These are phyloP conservation scores for Penicillium riverlandense DNA, from an alignment of 495 filamentous ascomycete genomes.

Conservation along the genomic window DNA sequence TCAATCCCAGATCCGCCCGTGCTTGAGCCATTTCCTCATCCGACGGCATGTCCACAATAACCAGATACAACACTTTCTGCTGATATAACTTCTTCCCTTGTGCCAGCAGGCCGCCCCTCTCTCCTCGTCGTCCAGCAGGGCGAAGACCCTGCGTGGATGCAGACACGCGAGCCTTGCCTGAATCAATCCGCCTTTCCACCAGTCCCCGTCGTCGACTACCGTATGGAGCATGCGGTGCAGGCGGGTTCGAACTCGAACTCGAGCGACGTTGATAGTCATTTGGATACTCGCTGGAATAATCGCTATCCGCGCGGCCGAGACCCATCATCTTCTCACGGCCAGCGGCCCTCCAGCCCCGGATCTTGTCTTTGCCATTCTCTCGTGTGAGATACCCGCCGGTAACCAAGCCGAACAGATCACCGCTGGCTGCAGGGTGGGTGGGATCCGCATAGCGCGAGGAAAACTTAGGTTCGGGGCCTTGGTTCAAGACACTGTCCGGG, in stretches of 20 bases:
- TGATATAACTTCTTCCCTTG: not conserved
- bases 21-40: constrained; percentile 34
- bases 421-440: constrained; percentile 39
- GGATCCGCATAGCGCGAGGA: constrained; percentile 48
- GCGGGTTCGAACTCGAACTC: constrained; percentile 1
- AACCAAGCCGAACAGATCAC: constrained; percentile 26
- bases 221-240: constrained; percentile 6
- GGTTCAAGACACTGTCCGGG: constrained; percentile 19
- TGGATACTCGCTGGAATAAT: too few species aligned
- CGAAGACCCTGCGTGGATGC: too few species aligned
- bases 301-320: too few species aligned
- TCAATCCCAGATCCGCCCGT: constrained; percentile 1
- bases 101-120: constrained; percentile 1
- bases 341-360: too few species aligned
- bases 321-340: too few species aligned
- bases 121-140: too few species aligned
- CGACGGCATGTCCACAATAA: constrained; percentile 45
- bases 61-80: constrained; percentile 43
- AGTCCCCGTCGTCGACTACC: not conserved
- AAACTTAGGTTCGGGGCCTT: constrained; percentile 24
- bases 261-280: too few species aligned
- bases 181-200: not conserved
- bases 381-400: constrained; percentile 30
- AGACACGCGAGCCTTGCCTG: not conserved
- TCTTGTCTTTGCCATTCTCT: too few species aligned